Percentiles rank a stretch among this genome's conserved stretches.
Conservation (phyloP, 2,329 filamentous ascomycete genomes). For the Clonostachys rosea region DNA sequence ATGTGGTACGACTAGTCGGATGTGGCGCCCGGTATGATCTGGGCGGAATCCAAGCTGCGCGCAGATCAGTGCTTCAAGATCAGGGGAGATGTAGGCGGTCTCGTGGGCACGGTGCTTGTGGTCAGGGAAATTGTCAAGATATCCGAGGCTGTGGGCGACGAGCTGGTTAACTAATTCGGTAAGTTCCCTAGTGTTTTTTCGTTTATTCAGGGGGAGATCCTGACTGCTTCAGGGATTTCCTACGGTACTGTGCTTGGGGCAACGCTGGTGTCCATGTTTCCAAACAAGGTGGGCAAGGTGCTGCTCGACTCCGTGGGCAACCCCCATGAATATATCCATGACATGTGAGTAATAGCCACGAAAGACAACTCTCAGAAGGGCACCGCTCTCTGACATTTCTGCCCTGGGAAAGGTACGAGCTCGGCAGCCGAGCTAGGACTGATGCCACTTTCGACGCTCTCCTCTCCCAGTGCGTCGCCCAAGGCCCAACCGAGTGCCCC, state of each 20-base stretch:
- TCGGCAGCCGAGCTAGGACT: constrained; percentile 10
- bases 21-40: constrained; percentile 4
- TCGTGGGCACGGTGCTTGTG: constrained; percentile 35
- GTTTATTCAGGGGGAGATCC: no score
- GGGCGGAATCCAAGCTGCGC: constrained; percentile 11
- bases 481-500: constrained; percentile 13
- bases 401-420: no score
- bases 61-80: constrained; percentile 9
- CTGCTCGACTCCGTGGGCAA: constrained; percentile 29
- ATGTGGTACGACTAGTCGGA: no score
- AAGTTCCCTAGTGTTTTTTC: neutral
- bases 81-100: constrained; percentile 19
- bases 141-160: constrained; percentile 32
- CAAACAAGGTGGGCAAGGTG: constrained; percentile 28
- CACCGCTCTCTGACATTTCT: no score
- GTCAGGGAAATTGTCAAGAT: constrained; percentile 37
- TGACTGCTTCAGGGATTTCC: constrained; percentile 20
- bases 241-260: constrained; percentile 33
- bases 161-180: constrained; percentile 27
- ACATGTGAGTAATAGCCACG: no score
- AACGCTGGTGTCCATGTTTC: constrained; percentile 33
- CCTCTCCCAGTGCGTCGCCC: constrained; percentile 18
- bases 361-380: no score
- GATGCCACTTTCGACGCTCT: constrained; percentile 17
- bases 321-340: constrained; percentile 20